phyloP scores from a whole-genome alignment of 768 basidiomycete genomes.

The Cubamyces lactineus region DNA sequence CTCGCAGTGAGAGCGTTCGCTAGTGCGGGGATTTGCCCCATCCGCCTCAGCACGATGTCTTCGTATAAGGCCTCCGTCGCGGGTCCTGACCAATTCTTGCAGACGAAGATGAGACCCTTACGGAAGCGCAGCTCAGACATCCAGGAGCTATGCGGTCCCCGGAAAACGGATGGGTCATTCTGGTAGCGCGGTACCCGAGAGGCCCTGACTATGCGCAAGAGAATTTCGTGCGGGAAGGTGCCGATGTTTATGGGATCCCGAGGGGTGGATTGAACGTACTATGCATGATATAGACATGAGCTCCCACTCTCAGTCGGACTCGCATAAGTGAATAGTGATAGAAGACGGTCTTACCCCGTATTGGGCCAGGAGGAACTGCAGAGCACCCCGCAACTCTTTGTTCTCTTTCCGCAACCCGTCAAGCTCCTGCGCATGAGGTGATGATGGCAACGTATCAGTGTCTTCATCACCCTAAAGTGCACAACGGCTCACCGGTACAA shows the following conservation, averaged over 20 bases:
- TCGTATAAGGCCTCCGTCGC: slow-evolving; percentile 15
- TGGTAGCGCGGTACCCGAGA: not conserved
- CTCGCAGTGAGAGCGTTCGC: not conserved
- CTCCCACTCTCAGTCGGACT: no score
- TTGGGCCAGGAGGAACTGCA: slow-evolving; percentile 6
- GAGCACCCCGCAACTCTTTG: not conserved
- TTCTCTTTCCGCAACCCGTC: not conserved
- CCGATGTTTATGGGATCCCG: not conserved
- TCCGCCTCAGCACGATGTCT: slow-evolving; percentile 9
- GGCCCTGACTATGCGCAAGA: slow-evolving; percentile 3
- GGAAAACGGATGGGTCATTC: not conserved
- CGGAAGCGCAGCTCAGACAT: slow-evolving; percentile 3
- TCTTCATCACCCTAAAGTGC: not conserved
- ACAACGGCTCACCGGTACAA: no score
- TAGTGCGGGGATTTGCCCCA: slow-evolving; percentile 17
- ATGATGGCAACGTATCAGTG: not conserved
- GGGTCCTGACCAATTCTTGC: slow-evolving; percentile 9
- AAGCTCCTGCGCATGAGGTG: not conserved
- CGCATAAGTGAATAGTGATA: no score
- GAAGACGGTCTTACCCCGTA: not conserved
- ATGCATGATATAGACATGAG: no score
- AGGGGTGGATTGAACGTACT: no score
- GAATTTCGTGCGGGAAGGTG: slow-evolving; percentile 5
- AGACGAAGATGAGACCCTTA: slow-evolving; percentile 13
- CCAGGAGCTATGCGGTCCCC: not conserved